Evolutionary conservation across 2,329 filamentous ascomycete species (phyloP), one percentile per base, ranked within the genome.

Genomic region (Beauveria rudraprayagi): DNA sequence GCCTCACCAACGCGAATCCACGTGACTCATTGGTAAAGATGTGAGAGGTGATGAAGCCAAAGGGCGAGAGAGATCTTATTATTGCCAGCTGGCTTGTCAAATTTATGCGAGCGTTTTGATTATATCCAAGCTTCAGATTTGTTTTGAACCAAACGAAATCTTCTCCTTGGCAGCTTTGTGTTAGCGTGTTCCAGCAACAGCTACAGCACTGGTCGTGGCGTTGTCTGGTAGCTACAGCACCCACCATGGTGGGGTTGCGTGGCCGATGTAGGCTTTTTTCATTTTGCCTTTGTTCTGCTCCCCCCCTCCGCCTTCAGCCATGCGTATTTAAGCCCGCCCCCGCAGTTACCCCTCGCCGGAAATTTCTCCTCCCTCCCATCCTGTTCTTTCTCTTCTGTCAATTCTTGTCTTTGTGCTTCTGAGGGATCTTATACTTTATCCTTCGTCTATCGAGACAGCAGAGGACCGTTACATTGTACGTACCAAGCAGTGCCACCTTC

Each of bases 291-390:
- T 10, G 40, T 60, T 60, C 58, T 60, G 58, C 58, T 55, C 43
- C 51, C 50, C 58, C 41, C 50, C 58, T 60, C 58, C 58, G 58
- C 50, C 50, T 52, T 47, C 41, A 46, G 41, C 26, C n/a, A 26
- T n/a, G 22, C 55, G 46, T 51, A 60, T 60, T 47, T 28, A 46
- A 60, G 51, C 50, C 50, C 58, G 52, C 58, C 51, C 58, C 51
- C 51, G 40, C 47, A 26, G 19, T 58, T 52, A 30, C 50, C 50
- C 52, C 44, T 56, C 50, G 28, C 50, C 46, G 24, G 16, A 30
- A 48, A 47, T 50, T 50, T 62, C 40, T 54, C 54, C 46, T 58
- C 37, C 8, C 50, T 47, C 41, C 30, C 53, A 53, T 48, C 54
- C 53, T 43, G 28, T 43, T 48, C 37, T 28, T 24, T 59, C 28